These are phyloP conservation scores for Lactarius tabidus DNA, from an alignment of 768 basidiomycete species.

Conservation along the genomic window DNA sequence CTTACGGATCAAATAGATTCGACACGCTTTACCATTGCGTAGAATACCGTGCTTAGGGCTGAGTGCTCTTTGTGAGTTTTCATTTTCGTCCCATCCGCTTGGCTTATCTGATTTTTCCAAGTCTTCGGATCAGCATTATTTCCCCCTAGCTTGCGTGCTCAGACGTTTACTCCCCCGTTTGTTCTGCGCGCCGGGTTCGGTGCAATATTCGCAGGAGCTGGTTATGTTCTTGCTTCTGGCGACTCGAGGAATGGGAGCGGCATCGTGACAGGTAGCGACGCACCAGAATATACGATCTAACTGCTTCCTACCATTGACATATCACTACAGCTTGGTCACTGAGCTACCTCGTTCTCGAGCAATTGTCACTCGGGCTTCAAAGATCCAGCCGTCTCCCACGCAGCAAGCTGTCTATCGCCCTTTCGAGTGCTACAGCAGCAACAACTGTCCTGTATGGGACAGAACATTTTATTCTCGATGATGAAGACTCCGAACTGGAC, in stretches of 20 bases:
- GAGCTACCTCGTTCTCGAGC: slow-evolving; percentile 42
- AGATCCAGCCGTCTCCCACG: slow-evolving; percentile 33
- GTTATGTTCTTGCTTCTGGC: slow-evolving; percentile 39
- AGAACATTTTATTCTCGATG: slow-evolving; percentile 18
- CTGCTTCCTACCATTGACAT: background rate
- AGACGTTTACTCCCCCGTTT: slow-evolving; percentile 38
- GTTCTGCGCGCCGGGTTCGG: slow-evolving; percentile 43
- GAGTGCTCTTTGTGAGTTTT: slow-evolving; percentile 36
- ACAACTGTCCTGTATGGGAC: slow-evolving; percentile 22
- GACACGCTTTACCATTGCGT: slow-evolving; percentile 3
- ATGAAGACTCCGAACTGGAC: slow-evolving; percentile 16
- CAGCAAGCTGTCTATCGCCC: slow-evolving; percentile 34
- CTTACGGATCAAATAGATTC: background rate
- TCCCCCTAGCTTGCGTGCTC: slow-evolving; percentile 34
- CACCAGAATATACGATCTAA: background rate
- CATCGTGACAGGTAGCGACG: slow-evolving; percentile 36
- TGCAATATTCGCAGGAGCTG: slow-evolving; percentile 41
- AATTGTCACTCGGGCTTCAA: slow-evolving; percentile 28
- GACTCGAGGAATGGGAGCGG: slow-evolving; percentile 45
- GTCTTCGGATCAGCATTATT: slow-evolving; percentile 37
- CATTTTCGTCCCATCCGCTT: background rate
- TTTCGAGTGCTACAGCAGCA: slow-evolving; percentile 28
- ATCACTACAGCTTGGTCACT: slow-evolving; percentile 41
- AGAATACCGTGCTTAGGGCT: slow-evolving; percentile 32
- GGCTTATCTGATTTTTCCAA: slow-evolving; percentile 21